These are phyloP conservation scores for Wickerhamiella bombiphila DNA, from an alignment of 805 yeast species.

Conservation along the genomic window DNA sequence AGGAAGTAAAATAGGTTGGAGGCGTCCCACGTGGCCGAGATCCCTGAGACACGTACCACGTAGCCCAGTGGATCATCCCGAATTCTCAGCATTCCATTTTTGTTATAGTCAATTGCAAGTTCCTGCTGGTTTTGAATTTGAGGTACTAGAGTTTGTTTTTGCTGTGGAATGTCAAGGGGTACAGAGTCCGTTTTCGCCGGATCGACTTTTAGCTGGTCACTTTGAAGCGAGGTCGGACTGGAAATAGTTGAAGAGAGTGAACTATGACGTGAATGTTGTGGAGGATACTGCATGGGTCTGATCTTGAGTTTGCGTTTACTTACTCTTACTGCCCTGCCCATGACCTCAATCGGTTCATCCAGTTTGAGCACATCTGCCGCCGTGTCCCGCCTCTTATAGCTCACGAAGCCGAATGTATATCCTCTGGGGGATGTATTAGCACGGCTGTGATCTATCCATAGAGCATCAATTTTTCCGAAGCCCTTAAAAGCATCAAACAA, in stretches of 20 bases:
- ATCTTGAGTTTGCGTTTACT: background rate
- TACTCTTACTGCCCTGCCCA: background rate
- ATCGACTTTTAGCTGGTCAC: background rate
- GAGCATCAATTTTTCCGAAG: background rate
- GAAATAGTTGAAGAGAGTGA: too few relatives aligned
- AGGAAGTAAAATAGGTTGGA: conserved; percentile 6
- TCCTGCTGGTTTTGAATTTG: too few relatives aligned
- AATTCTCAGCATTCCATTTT: background rate
- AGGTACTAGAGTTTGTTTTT: background rate
- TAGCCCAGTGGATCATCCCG: background rate
- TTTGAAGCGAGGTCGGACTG: background rate
- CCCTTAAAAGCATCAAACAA: background rate
- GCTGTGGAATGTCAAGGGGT: background rate
- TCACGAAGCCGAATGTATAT: background rate
- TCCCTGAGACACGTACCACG: conserved; percentile 14
- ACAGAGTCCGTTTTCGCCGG: background rate
- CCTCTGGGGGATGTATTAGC: background rate
- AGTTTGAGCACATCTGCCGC: background rate
- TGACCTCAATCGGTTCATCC: background rate
- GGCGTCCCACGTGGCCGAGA: conserved; percentile 13
- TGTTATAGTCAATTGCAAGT: background rate
- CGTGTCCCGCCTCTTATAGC: background rate
- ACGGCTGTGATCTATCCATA: background rate
- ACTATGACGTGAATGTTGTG: too few relatives aligned
- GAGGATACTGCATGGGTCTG: too few relatives aligned